Evolutionary conservation across 2,329 filamentous ascomycete genomes (phyloP), one percentile per base, ranked within the genome.

Genomic region (Claviceps cyperi): DNA sequence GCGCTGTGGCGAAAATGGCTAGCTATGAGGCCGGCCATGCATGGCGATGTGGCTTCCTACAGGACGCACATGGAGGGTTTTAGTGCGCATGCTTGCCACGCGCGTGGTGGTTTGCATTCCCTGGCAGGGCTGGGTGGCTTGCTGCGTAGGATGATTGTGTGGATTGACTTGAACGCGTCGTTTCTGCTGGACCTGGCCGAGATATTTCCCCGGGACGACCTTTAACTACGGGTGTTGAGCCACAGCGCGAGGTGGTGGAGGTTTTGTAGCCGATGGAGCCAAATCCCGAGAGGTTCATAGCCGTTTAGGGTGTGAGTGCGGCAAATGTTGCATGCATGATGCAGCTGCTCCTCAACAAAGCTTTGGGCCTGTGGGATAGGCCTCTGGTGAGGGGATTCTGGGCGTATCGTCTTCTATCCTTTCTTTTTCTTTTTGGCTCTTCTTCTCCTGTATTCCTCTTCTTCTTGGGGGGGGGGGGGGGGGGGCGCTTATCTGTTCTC

Each of bases 41-140:
- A 69, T 54, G 72, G 72, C 21, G 63, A 66, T 19, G 55, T 63
- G 19, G 57, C 62, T 3, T 63, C 65, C 14, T 75, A 70, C 52
- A 59, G 64, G 47, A 66, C 68, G 3, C 73, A 76, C 60, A 75
- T 76, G 72, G 60, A 60, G 1, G 72, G 67, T 4, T 4, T 59
- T 75, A 24, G 53, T 57, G 38, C 60, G 64, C 17, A 69, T 73
- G 60, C 60, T 76, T 11, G 60, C 59, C 17, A 53, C 72, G 41
- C 72, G 41, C 65, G 72, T 17, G 72, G 72, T 4, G 73, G 73
- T 3, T 55, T 76, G 13, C 48, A 56, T 3, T 57, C 58, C 3
- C 61, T 75, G 1, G 24, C 24, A 28, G 71, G 70, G 0, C 57
- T 75, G 15, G 62, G 67, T 40, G 72, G 72, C 1, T 55, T 76